Base-by-base conservation (phyloP, 208 protist genomes). In the Trichomonas tenax region DNA sequence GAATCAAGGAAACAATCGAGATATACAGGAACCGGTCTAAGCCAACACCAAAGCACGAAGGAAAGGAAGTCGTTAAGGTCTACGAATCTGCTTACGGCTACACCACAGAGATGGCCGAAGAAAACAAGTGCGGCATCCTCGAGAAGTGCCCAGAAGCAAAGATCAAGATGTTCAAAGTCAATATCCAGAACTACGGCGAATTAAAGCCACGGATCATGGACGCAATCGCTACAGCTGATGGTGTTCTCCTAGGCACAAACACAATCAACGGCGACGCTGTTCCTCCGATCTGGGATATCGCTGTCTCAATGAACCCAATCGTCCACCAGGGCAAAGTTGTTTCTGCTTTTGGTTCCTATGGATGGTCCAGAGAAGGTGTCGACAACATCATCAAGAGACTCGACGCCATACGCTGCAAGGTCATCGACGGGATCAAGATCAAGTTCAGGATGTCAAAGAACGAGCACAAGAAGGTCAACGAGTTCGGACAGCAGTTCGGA, bases 231-330 rank as follows among this genome's bases (percentile, higher is more conserved):
- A 40, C 40, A 31, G 82, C 81, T 86, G 81, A 86, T 41, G 81
- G 82, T 48, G n/a, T 89, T 31, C 40, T 45, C 31, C n/a, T 89
- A 0, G 82, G 82, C 23, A 89, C 82, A 23, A 48, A 48, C 40
- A 89, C 82, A 89, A 89, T 89, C 82, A 89, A 89, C 44, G 82
- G 82, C 26, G 82, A 89, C 44, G 82, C 82, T 34, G 15, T 89
- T 89, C 82, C 82, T 46, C n/a, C 11, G 1, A 89, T 89, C 26
- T 89, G 82, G 82, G 82, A 89, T n/a, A 1, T 89, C 48, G 82
- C 82, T 34, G 38, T 89, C 44, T 45, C 82, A 23, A 38, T 89
- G 82, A 89, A 48, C 31, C 82, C 82, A n/a, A 48, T 89, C 48
- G 82, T 89, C 31, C 82, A 89, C 26, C 38, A 15, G 10, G 82